Evolutionary conservation across 768 basidiomycete genomes (phyloP).

Genomic region (Pleurotus eryngii): DNA sequence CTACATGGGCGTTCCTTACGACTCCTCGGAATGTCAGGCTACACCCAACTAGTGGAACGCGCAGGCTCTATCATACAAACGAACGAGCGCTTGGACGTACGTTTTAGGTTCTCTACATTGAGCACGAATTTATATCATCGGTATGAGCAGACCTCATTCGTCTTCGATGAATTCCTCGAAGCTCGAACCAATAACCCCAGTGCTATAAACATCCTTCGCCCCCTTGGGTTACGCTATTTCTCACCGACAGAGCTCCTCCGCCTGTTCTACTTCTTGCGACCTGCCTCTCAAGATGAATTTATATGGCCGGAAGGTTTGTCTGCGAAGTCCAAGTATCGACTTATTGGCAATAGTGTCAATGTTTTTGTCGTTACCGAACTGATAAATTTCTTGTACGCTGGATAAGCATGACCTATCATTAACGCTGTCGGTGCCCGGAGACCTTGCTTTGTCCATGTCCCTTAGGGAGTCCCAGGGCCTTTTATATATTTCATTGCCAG

Average conservation of each 20-base stretch:
- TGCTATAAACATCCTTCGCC: slow-evolving; percentile 52
- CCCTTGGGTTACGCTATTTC: slow-evolving; percentile 72
- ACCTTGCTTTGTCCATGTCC: too few species aligned
- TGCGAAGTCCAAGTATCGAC: slow-evolving; percentile 65
- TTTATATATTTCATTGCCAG: too few species aligned
- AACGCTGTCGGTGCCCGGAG: too few species aligned
- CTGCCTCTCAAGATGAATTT: slow-evolving; percentile 30
- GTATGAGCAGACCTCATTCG: slow-evolving; percentile 51
- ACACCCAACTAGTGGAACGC: slow-evolving; percentile 74
- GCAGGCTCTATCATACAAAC: slow-evolving; percentile 75
- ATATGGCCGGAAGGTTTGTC: slow-evolving; percentile 63
- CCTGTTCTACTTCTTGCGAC: slow-evolving; percentile 55
- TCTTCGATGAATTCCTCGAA: slow-evolving; percentile 42
- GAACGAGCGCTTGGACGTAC: slow-evolving; percentile 63
- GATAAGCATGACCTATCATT: slow-evolving; percentile 3
- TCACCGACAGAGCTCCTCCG: slow-evolving; percentile 69
- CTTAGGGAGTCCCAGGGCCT: too few species aligned
- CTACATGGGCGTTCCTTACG: not conserved
- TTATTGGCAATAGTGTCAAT: slow-evolving; percentile 84
- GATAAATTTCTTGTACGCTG: slow-evolving; percentile 54
- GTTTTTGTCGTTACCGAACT: slow-evolving; percentile 65
- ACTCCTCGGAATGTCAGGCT: slow-evolving; percentile 42
- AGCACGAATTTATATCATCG: not conserved
- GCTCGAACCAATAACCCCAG: slow-evolving; percentile 39
- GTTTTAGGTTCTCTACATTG: slow-evolving; percentile 12